phyloP scores from a whole-genome alignment of 2,329 filamentous ascomycete species.

The Neoarthrinium moseri region DNA sequence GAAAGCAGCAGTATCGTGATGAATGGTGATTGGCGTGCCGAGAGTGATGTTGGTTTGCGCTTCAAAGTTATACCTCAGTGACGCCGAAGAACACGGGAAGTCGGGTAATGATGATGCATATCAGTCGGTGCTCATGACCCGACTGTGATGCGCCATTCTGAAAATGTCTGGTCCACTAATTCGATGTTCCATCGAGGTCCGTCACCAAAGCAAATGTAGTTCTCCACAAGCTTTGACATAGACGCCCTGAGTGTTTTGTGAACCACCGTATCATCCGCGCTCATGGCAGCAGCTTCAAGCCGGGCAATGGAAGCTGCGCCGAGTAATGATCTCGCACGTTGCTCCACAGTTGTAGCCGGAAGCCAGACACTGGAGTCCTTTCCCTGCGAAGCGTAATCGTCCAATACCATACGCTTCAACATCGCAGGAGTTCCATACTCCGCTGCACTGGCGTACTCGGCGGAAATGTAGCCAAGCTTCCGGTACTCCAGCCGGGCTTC shows the following conservation, averaged over 20 bases:
- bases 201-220: slow-evolving; percentile 24
- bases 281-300: slow-evolving; percentile 9
- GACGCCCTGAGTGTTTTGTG: slow-evolving; percentile 6
- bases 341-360: slow-evolving; percentile 17
- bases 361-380: slow-evolving; percentile 17
- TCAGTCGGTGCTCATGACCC: too few relatives aligned
- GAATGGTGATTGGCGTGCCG: too few relatives aligned
- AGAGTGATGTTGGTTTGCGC: too few relatives aligned
- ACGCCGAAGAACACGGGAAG: too few relatives aligned
- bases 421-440: slow-evolving; percentile 8
- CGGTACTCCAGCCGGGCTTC: slow-evolving; percentile 21
- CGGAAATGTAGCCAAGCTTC: slow-evolving; percentile 15
- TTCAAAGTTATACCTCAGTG: too few relatives aligned
- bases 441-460: slow-evolving; percentile 8
- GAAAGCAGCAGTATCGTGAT: too few relatives aligned
- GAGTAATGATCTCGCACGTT: slow-evolving; percentile 1
- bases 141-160: not conserved
- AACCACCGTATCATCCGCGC: slow-evolving; percentile 5
- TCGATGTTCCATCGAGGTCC: slow-evolving; percentile 23
- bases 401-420: slow-evolving; percentile 13
- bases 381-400: slow-evolving; percentile 13
- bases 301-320: not conserved
- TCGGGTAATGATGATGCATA: too few relatives aligned
- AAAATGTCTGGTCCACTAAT: slow-evolving; percentile 4
- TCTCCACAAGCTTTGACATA: slow-evolving; percentile 18